Evolutionary conservation across 306 rosid species (phyloP).

Genomic region (Vigna trinervia): DNA sequence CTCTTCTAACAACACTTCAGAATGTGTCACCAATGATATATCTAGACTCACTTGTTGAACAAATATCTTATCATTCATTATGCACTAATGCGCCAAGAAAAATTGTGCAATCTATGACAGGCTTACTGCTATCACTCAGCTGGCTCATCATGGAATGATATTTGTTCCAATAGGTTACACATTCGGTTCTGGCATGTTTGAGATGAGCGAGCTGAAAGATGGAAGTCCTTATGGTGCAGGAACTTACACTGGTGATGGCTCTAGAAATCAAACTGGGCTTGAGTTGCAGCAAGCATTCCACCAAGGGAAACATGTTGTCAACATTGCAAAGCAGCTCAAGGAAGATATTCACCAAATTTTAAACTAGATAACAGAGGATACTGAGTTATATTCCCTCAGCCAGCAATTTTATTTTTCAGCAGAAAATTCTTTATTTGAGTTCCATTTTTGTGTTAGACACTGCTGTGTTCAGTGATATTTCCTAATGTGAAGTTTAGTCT

Average conservation of each 20-base stretch:
- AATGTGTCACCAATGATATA: not conserved
- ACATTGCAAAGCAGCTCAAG: constrained; percentile 74
- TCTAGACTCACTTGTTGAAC: not conserved
- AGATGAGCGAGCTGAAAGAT: constrained; percentile 71
- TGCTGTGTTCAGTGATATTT: constrained; percentile 28
- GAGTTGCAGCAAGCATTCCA: constrained; percentile 78
- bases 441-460: constrained; percentile 38
- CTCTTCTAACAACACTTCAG: not conserved
- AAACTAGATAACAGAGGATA: not conserved
- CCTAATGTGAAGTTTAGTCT: constrained; percentile 18
- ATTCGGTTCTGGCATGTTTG: constrained; percentile 76
- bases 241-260: constrained; percentile 72
- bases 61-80: not conserved
- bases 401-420: not conserved
- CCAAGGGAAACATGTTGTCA: constrained; percentile 72
- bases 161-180: constrained; percentile 79
- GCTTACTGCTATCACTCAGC: constrained; percentile 74
- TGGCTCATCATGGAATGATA: constrained; percentile 80
- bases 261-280: constrained; percentile 65
- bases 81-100: not conserved
- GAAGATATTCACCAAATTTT: constrained; percentile 12
- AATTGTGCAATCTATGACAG: constrained; percentile 52
- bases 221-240: constrained; percentile 85
- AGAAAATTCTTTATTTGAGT: constrained; percentile 18
- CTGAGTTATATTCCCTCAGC: not conserved